Percentiles rank a stretch among this genome's conserved stretches.
These are phyloP conservation scores for Jimgerdemannia lactiflua DNA, from an alignment of 192 early-diverging fungal species.

Conservation along the genomic window DNA sequence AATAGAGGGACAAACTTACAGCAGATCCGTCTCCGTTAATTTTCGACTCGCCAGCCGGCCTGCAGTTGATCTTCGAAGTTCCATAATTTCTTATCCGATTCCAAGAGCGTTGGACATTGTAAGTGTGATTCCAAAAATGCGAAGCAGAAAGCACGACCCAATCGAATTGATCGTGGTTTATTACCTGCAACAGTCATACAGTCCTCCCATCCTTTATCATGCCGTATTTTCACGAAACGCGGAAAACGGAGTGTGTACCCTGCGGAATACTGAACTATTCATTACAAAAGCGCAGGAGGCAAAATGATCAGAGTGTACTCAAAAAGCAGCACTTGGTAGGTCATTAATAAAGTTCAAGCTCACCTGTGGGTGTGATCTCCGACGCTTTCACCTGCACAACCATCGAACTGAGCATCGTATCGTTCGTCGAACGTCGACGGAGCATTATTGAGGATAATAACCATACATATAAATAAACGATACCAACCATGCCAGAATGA, in stretches of 20 bases:
- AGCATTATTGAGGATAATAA: too few relatives aligned
- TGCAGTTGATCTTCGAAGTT: constrained; percentile 5
- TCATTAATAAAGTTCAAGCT: neutral
- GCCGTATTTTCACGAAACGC: constrained; percentile 60
- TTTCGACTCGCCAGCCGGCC: constrained; percentile 7
- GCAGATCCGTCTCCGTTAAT: neutral
- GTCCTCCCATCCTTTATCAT: constrained; percentile 57
- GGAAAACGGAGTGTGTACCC: constrained; percentile 78
- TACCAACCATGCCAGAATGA: too few relatives aligned
- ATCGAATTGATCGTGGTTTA: neutral
- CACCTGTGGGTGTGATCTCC: constrained; percentile 50
- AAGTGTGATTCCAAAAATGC: neutral
- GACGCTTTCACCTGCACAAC: constrained; percentile 68
- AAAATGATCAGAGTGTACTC: neutral
- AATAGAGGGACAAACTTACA: neutral
- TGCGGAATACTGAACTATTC: constrained; percentile 48
- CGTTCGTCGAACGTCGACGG: too few relatives aligned
- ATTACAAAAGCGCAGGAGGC: neutral
- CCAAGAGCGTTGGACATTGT: too few relatives aligned
- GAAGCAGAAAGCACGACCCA: neutral
- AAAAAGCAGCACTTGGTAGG: neutral
- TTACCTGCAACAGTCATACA: constrained; percentile 44
- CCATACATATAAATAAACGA: too few relatives aligned
- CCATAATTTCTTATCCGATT: constrained; percentile 10
- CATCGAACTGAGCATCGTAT: constrained; percentile 30